Base-by-base conservation (phyloP, 768 basidiomycete genomes). In the Rhizopogon vulgaris region DNA sequence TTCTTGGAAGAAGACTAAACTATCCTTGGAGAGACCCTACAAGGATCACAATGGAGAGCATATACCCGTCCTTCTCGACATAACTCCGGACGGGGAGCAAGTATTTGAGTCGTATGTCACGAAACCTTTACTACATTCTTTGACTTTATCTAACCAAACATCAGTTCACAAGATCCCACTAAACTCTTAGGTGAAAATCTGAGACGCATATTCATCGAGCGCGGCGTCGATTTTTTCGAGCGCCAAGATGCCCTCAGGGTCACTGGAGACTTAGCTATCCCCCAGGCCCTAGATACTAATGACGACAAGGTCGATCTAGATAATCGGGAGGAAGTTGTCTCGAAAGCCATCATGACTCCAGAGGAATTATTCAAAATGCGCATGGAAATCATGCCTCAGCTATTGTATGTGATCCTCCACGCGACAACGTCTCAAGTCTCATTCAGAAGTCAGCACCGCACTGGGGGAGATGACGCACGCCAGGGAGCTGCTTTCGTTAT, bases 391-490 rank as follows among this genome's bases (percentile, higher is more conserved):
- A 49, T 84, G 24, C 82, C 83, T 9, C 85, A 87, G 53, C 73
- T 93, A 43, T 80, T 78, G 90, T 91, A 67, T 65, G 90, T 77
- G 41, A 10, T 40, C 18, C 18, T 41, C 25, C 36, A 48, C 12
- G 18, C 24, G 41, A 24, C 32, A 22, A 27, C 48, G 11, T n/a
- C 2, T 12, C 24, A 41, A 25, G 8, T 38, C 48, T 40, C 24
- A 48, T 48, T 48, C 50, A 37, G 38, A 45, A 49, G 43, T 34
- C 55, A 90, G 88, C 56, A 78, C 83, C 54, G 87, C 89, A 25
- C 69, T 84, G 42, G 88, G 88, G 51, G 90, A 93, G 67, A 86
- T 92, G 79, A 77, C 79, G 6, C 83, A 84, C 51, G 88, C 88
- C 9, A 79, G 78, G 57, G 87, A 90, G 55, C 72, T 93, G 22